Evolutionary conservation across 1,284 basidiomycete species (phyloP).

Genomic region (Tilletia indica): DNA sequence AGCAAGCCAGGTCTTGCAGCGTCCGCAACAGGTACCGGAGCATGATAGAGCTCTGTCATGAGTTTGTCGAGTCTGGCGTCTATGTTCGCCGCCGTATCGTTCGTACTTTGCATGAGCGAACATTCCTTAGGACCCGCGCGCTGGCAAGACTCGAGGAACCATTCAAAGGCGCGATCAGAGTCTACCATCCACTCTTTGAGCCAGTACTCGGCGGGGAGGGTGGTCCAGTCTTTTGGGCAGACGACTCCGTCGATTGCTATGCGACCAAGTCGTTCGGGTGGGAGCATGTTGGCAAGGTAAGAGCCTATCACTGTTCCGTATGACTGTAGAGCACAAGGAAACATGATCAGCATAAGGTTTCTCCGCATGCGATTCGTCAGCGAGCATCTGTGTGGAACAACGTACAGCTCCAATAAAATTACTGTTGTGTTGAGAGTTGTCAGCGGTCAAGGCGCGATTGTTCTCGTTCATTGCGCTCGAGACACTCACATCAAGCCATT

Average conservation of each 20-base stretch:
- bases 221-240: slow-evolving; percentile 24
- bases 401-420: too few species aligned
- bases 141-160: slow-evolving; percentile 26
- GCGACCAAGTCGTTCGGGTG: slow-evolving; percentile 29
- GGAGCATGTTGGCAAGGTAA: slow-evolving; percentile 52
- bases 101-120: slow-evolving; percentile 22
- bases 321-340: too few species aligned
- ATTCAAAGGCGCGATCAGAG: slow-evolving; percentile 26
- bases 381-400: too few species aligned
- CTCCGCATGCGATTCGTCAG: too few species aligned
- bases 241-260: slow-evolving; percentile 30
- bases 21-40: slow-evolving; percentile 33
- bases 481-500: neutral
- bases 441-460: too few species aligned
- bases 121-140: slow-evolving; percentile 26
- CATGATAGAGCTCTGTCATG: neutral
- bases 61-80: slow-evolving; percentile 20
- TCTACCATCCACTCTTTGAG: slow-evolving; percentile 35
- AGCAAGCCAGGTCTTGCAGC: slow-evolving; percentile 53
- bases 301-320: slow-evolving; percentile 45
- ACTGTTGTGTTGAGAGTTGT: too few species aligned
- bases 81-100: slow-evolving; percentile 24
- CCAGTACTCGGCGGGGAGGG: slow-evolving; percentile 57
- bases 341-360: too few species aligned
- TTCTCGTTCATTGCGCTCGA: neutral